Evolutionary conservation across 1,139 yeast genomes (phyloP).

Genomic region (Spencermartinsiella ligniputridi): DNA sequence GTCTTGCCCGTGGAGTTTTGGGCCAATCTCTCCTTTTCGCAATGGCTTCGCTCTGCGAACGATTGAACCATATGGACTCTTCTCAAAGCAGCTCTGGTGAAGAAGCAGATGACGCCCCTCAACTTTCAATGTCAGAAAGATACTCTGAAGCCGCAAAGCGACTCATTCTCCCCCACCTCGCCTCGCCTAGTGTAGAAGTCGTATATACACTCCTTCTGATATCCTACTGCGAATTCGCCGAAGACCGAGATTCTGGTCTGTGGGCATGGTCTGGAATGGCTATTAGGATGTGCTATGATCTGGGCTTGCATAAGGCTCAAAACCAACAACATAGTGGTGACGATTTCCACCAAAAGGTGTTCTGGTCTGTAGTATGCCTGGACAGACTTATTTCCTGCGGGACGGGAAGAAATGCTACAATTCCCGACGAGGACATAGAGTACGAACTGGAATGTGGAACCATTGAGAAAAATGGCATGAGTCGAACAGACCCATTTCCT

Average conservation of each 20-base stretch:
- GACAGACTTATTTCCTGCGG: constrained; percentile 30
- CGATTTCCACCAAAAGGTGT: constrained; percentile 18
- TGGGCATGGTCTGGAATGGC: constrained; percentile 33
- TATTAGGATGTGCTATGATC: constrained; percentile 29
- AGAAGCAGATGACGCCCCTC: constrained; percentile 7
- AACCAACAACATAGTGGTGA: constrained; percentile 9
- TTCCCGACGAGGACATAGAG: constrained; percentile 22
- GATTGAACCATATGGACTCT: constrained; percentile 9
- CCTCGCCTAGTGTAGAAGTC: constrained; percentile 26
- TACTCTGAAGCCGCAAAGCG: constrained; percentile 26
- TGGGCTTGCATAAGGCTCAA: constrained; percentile 26
- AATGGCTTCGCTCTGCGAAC: constrained; percentile 25
- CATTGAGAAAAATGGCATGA: constrained; percentile 5
- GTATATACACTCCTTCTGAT: constrained; percentile 26
- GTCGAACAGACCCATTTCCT: constrained; percentile 28
- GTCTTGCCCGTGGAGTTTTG: constrained; percentile 21
- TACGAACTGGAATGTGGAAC: constrained; percentile 18
- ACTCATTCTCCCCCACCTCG: constrained; percentile 26
- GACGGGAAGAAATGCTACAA: constrained; percentile 25
- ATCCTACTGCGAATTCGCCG: constrained; percentile 29
- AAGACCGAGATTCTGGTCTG: constrained; percentile 29
- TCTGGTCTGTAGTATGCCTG: constrained; percentile 28
- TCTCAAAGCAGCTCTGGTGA: not conserved
- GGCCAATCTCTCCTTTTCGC: constrained; percentile 25
- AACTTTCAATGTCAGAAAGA: constrained; percentile 16